These are phyloP conservation scores for Fistulina hepatica DNA, from an alignment of 1,284 basidiomycete genomes.

Conservation along the genomic window DNA sequence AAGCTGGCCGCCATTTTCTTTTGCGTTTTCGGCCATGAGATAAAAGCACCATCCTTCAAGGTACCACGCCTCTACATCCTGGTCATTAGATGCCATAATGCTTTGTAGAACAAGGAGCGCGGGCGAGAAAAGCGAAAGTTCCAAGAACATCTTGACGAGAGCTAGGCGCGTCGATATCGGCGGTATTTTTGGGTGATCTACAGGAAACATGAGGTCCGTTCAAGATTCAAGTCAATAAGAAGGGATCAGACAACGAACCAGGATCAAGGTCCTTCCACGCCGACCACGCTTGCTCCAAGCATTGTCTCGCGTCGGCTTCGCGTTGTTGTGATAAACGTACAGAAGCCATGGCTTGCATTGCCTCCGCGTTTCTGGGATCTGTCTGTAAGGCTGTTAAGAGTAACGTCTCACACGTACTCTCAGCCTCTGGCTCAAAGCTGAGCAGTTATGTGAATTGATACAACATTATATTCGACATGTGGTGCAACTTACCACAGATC, in stretches of 20 bases:
- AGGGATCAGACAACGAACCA: constrained; percentile 32
- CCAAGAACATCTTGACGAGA: constrained; percentile 77
- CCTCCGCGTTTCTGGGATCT: constrained; percentile 71
- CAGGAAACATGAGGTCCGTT: constrained; percentile 1
- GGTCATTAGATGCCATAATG: constrained; percentile 74
- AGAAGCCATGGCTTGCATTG: constrained; percentile 74
- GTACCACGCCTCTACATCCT: constrained; percentile 89
- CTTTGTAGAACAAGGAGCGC: constrained; percentile 74
- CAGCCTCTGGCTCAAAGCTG: constrained; percentile 75
- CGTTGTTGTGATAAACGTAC: constrained; percentile 84
- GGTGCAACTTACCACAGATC: constrained; percentile 68
- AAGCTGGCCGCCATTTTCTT: constrained; percentile 44
- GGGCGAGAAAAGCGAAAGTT: constrained; percentile 58
- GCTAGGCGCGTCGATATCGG: constrained; percentile 64
- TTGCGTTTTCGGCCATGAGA: constrained; percentile 59
- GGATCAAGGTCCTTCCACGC: constrained; percentile 66
- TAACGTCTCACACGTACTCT: constrained; percentile 72
- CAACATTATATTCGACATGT: neutral
- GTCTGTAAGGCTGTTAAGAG: constrained; percentile 63
- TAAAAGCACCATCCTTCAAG: constrained; percentile 93
- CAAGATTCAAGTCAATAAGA: constrained; percentile 1
- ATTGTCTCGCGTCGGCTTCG: constrained; percentile 67
- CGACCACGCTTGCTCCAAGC: constrained; percentile 60
- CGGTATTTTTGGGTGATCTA: constrained; percentile 66
- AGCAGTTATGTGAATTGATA: constrained; percentile 1